A percentile compares a stretch with the other conserved stretches of the same genome.
phyloP scores from a whole-genome alignment of 139 green algal genomes.

The Coelastrella sp. region DNA sequence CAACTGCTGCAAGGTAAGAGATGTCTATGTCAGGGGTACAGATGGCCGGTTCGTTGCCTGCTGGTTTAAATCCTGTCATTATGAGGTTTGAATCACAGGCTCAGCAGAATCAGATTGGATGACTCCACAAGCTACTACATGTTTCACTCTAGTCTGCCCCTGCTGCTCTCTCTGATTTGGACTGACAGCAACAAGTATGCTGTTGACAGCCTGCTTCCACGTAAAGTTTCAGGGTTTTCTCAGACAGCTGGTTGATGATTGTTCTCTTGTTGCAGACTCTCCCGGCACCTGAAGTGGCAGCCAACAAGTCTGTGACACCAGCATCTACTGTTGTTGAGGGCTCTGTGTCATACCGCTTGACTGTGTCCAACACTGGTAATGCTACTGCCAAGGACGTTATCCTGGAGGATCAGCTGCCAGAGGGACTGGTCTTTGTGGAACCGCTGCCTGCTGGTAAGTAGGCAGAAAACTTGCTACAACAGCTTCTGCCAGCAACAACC shows the following conservation, averaged over 20 bases:
- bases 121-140: no score
- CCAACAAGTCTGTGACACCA: background rate
- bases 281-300: background rate
- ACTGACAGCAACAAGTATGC: background rate
- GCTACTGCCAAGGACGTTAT: background rate
- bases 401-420: background rate
- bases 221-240: background rate
- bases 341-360: background rate
- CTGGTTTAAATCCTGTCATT: no score
- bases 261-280: background rate
- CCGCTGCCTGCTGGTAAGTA: background rate
- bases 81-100: no score
- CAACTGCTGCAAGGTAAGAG: no score
- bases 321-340: background rate
- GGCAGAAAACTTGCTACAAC: no score
- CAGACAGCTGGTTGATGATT: background rate
- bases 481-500: no score
- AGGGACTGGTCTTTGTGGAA: background rate
- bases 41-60: no score
- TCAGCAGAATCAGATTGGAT: no score
- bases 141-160: no score
- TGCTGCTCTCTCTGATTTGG: no score
- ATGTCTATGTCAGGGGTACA: no score
- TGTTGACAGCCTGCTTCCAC: background rate
- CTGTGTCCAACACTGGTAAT: background rate